Evolutionary conservation across 495 filamentous ascomycete species (phyloP).

Genomic region (Xeromyces bisporus): DNA sequence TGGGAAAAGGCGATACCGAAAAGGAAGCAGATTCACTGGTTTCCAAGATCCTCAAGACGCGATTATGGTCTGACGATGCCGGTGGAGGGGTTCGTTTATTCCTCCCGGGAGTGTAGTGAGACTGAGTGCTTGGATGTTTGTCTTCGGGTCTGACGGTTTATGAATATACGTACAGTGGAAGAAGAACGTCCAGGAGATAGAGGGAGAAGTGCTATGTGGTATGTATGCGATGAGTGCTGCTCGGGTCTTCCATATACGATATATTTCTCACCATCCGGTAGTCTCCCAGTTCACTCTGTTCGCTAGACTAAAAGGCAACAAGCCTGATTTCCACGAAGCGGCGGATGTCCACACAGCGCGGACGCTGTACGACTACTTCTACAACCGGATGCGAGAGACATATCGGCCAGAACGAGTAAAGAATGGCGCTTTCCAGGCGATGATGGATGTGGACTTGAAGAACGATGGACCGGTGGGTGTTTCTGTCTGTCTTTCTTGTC

Average conservation of each 20-base stretch:
- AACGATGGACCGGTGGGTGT: conserved; percentile 90
- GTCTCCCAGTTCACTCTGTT: conserved; percentile 98
- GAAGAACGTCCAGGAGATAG: conserved; percentile 65
- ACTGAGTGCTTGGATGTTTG: neutral
- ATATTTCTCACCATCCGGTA: conserved; percentile 12
- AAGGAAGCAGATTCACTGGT: conserved; percentile 78
- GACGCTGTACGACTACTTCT: conserved; percentile 66
- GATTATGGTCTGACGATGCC: conserved; percentile 63
- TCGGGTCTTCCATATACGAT: no score
- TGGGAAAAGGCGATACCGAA: conserved; percentile 76
- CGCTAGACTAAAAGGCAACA: conserved; percentile 78
- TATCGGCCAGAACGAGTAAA: conserved; percentile 69
- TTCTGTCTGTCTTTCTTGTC: conserved; percentile 29
- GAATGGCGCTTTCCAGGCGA: conserved; percentile 90
- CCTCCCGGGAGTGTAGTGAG: neutral
- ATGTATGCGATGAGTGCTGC: no score
- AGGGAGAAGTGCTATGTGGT: conserved; percentile 86
- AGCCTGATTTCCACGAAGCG: conserved; percentile 89
- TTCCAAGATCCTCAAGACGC: conserved; percentile 71
- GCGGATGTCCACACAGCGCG: conserved; percentile 60
- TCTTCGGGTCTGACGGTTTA: conserved; percentile 6
- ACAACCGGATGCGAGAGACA: conserved; percentile 51
- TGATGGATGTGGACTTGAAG: conserved; percentile 92
- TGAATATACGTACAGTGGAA: conserved; percentile 51
- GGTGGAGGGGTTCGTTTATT: conserved; percentile 13